Conservation (phyloP, 129 eudicot species). For the Ambrosia trifida region DNA sequence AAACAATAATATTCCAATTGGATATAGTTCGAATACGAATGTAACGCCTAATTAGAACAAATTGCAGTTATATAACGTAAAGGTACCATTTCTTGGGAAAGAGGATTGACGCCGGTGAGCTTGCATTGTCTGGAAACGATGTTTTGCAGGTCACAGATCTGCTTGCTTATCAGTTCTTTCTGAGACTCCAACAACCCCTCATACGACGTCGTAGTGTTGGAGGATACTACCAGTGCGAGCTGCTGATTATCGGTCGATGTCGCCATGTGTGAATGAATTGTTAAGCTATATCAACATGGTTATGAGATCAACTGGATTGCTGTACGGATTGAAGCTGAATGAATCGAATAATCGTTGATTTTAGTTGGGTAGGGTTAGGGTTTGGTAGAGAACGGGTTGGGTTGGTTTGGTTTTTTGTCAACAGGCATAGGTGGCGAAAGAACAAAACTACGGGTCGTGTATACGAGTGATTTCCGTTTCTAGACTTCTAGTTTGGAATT, state of each 20-base stretch:
- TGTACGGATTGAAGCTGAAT: conserved; percentile 1
- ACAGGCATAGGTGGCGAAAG: too few relatives aligned
- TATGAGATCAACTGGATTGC: conserved; percentile 8
- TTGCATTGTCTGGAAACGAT: conserved; percentile 72
- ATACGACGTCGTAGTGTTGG: conserved; percentile 45
- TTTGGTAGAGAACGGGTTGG: conserved; percentile 27
- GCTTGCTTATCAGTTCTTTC: conserved; percentile 55
- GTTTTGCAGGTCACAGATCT: conserved; percentile 65
- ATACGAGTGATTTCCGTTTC: too few relatives aligned
- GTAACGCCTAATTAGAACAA: conserved; percentile 9
- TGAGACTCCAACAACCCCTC: conserved; percentile 58
- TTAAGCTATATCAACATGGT: conserved; percentile 31
- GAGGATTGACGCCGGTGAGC: conserved; percentile 95
- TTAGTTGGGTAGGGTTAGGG: conserved; percentile 37
- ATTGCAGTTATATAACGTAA: not conserved
- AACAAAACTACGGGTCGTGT: conserved; percentile 9
- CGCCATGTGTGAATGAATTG: conserved; percentile 47
- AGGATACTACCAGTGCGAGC: conserved; percentile 46
- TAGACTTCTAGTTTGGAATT: too few relatives aligned
- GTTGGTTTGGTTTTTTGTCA: conserved; percentile 2
- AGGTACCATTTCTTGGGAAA: conserved; percentile 92
- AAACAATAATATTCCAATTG: not conserved
- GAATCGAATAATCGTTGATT: not conserved
- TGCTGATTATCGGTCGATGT: conserved; percentile 44
- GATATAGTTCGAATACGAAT: conserved; percentile 3